These are phyloP conservation scores for Calonectria ilicicola DNA, from an alignment of 2,329 filamentous ascomycete species.

Conservation along the genomic window DNA sequence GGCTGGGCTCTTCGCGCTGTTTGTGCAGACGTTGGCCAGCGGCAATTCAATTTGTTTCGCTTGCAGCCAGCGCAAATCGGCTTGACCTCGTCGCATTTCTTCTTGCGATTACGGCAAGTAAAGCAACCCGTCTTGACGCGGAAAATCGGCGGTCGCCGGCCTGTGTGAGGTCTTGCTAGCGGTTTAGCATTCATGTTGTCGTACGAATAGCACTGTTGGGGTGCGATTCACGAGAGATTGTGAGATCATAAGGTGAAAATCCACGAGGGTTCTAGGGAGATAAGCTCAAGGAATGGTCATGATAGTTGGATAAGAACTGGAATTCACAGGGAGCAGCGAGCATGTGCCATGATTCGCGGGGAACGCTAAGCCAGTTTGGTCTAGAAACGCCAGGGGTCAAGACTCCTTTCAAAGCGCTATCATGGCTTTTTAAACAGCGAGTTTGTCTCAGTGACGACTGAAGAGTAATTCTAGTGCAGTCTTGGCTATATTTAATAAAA, in stretches of 20 bases:
- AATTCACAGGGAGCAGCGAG: not conserved
- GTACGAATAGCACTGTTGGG: not conserved
- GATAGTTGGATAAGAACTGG: not conserved
- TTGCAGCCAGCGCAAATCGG: constrained; percentile 49
- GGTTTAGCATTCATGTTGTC: not conserved
- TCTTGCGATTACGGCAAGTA: constrained; percentile 55
- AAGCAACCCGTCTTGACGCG: constrained; percentile 47
- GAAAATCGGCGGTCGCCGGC: constrained; percentile 13
- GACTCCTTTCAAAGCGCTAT: not conserved
- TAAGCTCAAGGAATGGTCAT: not conserved
- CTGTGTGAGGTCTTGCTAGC: not conserved
- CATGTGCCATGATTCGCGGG: constrained; percentile 8
- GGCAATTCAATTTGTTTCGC: constrained; percentile 39
- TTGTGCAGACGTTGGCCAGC: constrained; percentile 29
- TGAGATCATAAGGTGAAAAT: not conserved
- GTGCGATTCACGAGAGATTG: too few species aligned
- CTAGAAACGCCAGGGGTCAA: not conserved
- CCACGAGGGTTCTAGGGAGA: not conserved
- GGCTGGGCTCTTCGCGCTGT: not conserved
- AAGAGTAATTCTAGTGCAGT: not conserved
- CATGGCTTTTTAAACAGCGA: not conserved
- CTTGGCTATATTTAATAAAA: not conserved
- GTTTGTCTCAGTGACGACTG: not conserved
- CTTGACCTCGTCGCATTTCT: constrained; percentile 55
- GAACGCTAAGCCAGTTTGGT: not conserved